Percentiles rank a stretch among this genome's conserved stretches.
These are phyloP conservation scores for Nothophoma quercina DNA, from an alignment of 2,329 filamentous ascomycete species.

Conservation along the genomic window DNA sequence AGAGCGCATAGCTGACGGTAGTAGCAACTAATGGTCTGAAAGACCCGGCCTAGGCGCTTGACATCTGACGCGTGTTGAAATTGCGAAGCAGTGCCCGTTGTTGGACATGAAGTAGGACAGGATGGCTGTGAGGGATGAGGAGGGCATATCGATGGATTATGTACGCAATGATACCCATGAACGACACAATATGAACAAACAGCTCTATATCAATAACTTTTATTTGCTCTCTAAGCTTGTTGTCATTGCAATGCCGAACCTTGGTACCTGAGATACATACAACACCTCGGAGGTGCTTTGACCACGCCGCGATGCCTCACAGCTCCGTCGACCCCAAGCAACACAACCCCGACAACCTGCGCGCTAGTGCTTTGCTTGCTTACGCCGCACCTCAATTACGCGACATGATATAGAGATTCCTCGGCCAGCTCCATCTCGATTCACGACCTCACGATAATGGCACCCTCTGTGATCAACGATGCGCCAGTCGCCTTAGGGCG, in stretches of 20 bases:
- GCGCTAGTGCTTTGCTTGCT: conserved; percentile 23
- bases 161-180: conserved; percentile 11
- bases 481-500: conserved; percentile 52
- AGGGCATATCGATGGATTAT: background rate
- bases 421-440: conserved; percentile 16
- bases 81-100: background rate
- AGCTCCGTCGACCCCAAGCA: conserved; percentile 28
- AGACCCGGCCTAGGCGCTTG: conserved; percentile 68
- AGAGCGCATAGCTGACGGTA: conserved; percentile 6
- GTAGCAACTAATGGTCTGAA: conserved; percentile 84
- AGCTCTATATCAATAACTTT: too few species aligned
- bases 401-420: conserved; percentile 38
- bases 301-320: conserved; percentile 26
- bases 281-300: conserved; percentile 30
- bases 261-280: background rate
- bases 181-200: background rate
- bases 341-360: conserved; percentile 23
- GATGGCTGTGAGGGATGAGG: background rate
- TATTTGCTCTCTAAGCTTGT: too few species aligned
- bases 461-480: conserved; percentile 48
- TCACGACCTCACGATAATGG: conserved; percentile 37
- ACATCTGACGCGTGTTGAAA: background rate
- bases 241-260: background rate
- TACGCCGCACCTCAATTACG: conserved; percentile 20
- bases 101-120: background rate